A percentile compares a stretch with the other conserved stretches of the same genome.
phyloP scores from a whole-genome alignment of 2,329 filamentous ascomycete genomes.

The Trichoderma breve region DNA sequence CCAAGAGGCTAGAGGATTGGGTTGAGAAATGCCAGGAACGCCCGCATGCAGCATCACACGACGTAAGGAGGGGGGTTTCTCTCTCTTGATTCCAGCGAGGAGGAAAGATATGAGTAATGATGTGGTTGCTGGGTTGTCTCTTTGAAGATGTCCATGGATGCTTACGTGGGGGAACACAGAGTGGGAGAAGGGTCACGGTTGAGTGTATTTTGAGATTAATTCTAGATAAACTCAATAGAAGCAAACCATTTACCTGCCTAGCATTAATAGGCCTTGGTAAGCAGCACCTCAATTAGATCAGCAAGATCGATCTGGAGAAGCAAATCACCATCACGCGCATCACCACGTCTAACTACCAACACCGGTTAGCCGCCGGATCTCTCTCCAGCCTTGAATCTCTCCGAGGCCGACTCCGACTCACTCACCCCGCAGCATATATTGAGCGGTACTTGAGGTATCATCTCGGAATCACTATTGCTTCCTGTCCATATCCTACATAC shows the following conservation, averaged over 20 bases:
- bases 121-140: background rate
- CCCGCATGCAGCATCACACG: background rate
- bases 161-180: background rate
- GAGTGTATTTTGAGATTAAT: background rate
- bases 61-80: background rate
- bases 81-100: background rate
- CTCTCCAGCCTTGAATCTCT: background rate
- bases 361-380: background rate
- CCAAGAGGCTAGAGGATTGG: constrained; percentile 4
- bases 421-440: background rate
- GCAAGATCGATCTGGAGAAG: constrained; percentile 1
- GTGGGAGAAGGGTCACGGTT: background rate
- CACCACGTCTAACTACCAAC: background rate
- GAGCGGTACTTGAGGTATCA: background rate
- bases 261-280: background rate
- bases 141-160: background rate
- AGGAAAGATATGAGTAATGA: background rate
- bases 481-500: background rate
- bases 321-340: background rate
- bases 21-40: constrained; percentile 7
- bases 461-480: background rate
- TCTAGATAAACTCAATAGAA: background rate
- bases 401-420: background rate
- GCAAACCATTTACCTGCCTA: background rate
- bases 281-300: background rate